Evolutionary conservation across 805 yeast genomes (phyloP), one percentile per base, ranked within the genome.

Genomic region (Spathaspora gorwiae): DNA sequence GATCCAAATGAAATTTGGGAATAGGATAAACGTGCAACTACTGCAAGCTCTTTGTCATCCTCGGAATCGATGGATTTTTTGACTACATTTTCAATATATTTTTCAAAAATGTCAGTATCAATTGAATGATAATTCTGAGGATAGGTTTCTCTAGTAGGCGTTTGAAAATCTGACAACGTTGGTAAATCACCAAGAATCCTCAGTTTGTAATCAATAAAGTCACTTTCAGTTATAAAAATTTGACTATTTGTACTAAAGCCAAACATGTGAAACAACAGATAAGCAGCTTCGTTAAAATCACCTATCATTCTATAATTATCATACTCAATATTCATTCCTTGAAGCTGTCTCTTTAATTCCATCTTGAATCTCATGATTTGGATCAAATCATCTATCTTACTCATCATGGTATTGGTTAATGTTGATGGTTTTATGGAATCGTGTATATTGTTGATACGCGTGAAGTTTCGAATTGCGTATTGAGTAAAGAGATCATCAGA

Each of bases 131-230:
- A 29, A 6, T 29, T 29, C 12, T 9, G 32, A 29, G 9, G 32
- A 29, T 29, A 29, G 12, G 12, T 29, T 11, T 29, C 32, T 6
- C 32, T 29, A 9, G 12, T 9, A 29, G 9, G 32, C 2, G 6
- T 9, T 9, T 29, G 32, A 19, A 19, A 19, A 19, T 19, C 5
- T 19, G 24, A 19, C 24, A 19, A 5, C 5, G 24, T 19, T 6
- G 41, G 24, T 7, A 47, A 10, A 2, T 29, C 4, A 15, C 26
- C 12, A 11, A 29, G 32, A 9, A 11, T 19, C 7, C 42, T 43
- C 54, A 51, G 54, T 37, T 43, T 45, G 37, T 44, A 53, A 27
- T 49, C 47, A 3, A 45, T 27, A 29, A 48, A 53, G 35, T 53
- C 56, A 35, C 47, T 39, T 12, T 40, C 50, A 31, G 49, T 52